Conservation (phyloP, 2,329 filamentous ascomycete species). For the Fusarium sp. region DNA sequence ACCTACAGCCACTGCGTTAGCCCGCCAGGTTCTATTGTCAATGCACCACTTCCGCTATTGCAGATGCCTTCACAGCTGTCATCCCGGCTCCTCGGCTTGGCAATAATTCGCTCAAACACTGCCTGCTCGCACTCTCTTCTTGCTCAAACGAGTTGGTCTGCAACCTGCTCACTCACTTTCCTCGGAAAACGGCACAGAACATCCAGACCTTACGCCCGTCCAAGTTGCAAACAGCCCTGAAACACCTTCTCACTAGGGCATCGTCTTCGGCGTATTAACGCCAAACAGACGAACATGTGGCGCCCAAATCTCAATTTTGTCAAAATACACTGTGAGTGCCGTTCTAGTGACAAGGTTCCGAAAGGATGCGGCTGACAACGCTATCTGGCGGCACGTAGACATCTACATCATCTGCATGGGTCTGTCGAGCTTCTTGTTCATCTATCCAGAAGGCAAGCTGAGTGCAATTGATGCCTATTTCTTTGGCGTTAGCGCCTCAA, state of each 20-base stretch:
- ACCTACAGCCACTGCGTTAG: slow-evolving; percentile 20
- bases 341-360: slow-evolving; percentile 1
- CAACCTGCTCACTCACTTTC: slow-evolving; percentile 1
- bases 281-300: slow-evolving; percentile 34
- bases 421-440: slow-evolving; percentile 31
- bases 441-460: slow-evolving; percentile 41
- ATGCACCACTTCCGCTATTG: slow-evolving; percentile 16
- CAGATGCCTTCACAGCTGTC: slow-evolving; percentile 22
- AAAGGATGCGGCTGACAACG: slow-evolving; percentile 12
- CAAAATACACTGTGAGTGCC: slow-evolving; percentile 42
- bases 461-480: slow-evolving; percentile 60
- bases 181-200: slow-evolving; percentile 26
- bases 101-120: slow-evolving; percentile 38
- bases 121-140: neutral
- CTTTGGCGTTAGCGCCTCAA: slow-evolving; percentile 60
- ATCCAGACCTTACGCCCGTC: slow-evolving; percentile 1
- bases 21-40: slow-evolving; percentile 13
- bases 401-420: slow-evolving; percentile 42
- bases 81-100: slow-evolving; percentile 5
- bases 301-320: slow-evolving; percentile 42
- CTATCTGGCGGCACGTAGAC: slow-evolving; percentile 25
- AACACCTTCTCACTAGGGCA: neutral
- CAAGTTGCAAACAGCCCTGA: slow-evolving; percentile 3
- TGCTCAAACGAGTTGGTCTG: slow-evolving; percentile 20
- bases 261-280: slow-evolving; percentile 15